phyloP scores from a whole-genome alignment of 2,329 filamentous ascomycete species.

The Phoma sp. region DNA sequence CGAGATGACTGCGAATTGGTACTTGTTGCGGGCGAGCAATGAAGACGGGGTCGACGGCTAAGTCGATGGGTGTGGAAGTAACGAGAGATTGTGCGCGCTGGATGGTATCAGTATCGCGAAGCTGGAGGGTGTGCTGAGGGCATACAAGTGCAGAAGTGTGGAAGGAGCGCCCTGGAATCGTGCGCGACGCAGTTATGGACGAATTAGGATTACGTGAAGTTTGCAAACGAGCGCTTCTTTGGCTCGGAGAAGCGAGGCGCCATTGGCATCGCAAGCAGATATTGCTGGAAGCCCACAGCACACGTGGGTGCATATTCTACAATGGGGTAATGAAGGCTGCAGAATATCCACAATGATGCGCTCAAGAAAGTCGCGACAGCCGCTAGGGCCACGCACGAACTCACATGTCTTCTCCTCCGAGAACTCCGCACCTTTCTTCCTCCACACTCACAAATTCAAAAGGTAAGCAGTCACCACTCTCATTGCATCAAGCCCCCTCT shows the following conservation, averaged over 20 bases:
- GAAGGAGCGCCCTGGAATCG: constrained; percentile 27
- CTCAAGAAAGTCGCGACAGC: constrained; percentile 26
- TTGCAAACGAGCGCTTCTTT: background rate
- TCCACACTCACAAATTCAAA: constrained; percentile 13
- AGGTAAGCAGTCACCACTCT: constrained; percentile 26
- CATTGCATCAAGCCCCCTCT: constrained; percentile 3
- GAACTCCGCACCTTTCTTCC: constrained; percentile 13
- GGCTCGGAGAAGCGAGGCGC: constrained; percentile 22
- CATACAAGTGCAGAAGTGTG: constrained; percentile 33
- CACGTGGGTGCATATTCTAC: constrained; percentile 26
- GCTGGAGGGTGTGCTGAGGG: background rate
- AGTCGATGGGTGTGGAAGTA: constrained; percentile 10
- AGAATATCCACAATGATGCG: constrained; percentile 14
- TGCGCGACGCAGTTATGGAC: constrained; percentile 10
- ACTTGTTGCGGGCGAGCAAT: constrained; percentile 22
- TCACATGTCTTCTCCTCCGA: constrained; percentile 13
- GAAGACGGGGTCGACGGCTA: constrained; percentile 19
- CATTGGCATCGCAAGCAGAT: constrained; percentile 39
- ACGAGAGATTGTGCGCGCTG: constrained; percentile 26
- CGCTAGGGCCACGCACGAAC: constrained; percentile 31
- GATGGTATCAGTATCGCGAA: constrained; percentile 10
- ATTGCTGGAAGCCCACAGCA: constrained; percentile 19
- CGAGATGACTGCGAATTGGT: constrained; percentile 39
- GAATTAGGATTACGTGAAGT: background rate
- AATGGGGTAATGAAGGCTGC: constrained; percentile 9